Evolutionary conservation across 2,329 filamentous ascomycete genomes (phyloP).

Genomic region (Esteya vermicola): DNA sequence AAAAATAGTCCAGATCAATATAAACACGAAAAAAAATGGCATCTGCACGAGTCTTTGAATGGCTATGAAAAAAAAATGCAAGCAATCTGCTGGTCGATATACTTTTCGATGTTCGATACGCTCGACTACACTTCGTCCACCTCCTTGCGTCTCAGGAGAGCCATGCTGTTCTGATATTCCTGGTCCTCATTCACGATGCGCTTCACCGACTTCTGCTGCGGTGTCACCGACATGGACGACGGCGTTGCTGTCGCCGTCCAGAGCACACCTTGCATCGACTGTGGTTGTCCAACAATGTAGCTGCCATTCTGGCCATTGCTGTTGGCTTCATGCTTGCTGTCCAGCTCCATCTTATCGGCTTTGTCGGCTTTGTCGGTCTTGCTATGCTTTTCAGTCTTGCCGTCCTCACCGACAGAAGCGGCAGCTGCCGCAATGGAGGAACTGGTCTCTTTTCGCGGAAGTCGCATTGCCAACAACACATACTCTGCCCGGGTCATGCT

Average conservation of each 20-base stretch:
- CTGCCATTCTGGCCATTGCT: no score
- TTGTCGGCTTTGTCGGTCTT: no score
- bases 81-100: background rate
- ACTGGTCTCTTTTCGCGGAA: constrained; percentile 30
- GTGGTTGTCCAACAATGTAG: constrained; percentile 3
- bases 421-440: background rate
- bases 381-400: no score
- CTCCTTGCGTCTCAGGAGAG: constrained; percentile 20
- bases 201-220: constrained; percentile 6
- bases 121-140: constrained; percentile 10
- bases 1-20: no score
- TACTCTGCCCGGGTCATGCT: constrained; percentile 56
- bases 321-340: constrained; percentile 13
- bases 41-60: background rate
- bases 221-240: background rate
- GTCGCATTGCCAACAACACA: constrained; percentile 50
- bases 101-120: no score
- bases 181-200: constrained; percentile 25
- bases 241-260: constrained; percentile 10
- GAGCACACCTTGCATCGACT: constrained; percentile 9
- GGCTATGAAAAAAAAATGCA: background rate
- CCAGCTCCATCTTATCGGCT: no score
- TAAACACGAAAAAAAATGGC: no score
- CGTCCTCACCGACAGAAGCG: background rate
- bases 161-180: constrained; percentile 31